phyloP scores from a whole-genome alignment of 176 grass and related monocot genomes.

The Typha latifolia region DNA sequence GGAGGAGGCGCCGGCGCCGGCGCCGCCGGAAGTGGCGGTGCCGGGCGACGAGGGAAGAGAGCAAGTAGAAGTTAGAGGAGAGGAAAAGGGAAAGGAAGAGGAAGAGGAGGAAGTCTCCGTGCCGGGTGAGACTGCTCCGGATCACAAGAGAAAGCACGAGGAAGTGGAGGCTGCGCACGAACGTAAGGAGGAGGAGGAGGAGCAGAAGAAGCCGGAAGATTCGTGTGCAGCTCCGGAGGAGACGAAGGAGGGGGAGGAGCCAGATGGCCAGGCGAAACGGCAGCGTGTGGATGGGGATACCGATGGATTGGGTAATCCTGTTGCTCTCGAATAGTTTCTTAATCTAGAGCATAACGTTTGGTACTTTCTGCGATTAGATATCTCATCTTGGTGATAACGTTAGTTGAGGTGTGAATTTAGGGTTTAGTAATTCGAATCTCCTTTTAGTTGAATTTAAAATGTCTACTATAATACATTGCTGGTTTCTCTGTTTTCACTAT shows the following conservation, averaged over 20 bases:
- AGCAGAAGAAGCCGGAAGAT: slow-evolving; percentile 7
- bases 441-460: too few relatives aligned
- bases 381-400: neutral
- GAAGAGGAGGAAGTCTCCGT: slow-evolving; percentile 12
- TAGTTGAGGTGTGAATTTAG: too few relatives aligned
- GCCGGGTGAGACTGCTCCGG: neutral
- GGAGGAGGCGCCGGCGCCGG: neutral
- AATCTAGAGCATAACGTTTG: neutral
- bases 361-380: neutral
- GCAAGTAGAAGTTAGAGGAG: slow-evolving; percentile 7
- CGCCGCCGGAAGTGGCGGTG: neutral
- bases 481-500: too few relatives aligned
- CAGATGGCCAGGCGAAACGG: neutral
- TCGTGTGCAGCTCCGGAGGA: neutral
- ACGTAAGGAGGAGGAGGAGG: neutral
- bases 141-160: slow-evolving; percentile 21
- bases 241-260: neutral
- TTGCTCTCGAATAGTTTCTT: neutral
- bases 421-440: too few relatives aligned
- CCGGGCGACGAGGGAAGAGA: neutral
- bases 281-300: neutral
- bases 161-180: slow-evolving; percentile 2
- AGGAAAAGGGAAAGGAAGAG: too few relatives aligned
- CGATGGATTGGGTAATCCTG: neutral
- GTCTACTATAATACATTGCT: too few relatives aligned